Evolutionary conservation across 495 filamentous ascomycete species (phyloP), one percentile per base, ranked within the genome.

Genomic region (Penicillium coffeae): DNA sequence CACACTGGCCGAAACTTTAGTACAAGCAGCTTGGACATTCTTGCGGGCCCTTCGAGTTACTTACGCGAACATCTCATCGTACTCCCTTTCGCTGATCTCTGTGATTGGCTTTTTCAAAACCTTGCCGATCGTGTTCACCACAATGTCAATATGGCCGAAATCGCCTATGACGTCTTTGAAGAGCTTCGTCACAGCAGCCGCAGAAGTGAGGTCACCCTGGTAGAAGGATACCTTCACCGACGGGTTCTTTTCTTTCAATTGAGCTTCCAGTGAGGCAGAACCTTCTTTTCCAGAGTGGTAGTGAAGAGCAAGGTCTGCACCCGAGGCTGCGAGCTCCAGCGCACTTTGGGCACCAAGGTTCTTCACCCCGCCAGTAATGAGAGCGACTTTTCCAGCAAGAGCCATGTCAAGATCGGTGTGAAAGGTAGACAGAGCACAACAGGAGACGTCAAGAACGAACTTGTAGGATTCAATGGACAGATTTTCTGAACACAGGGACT

Each of bases 71-170:
- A 70, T 70, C 1, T 45, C 27, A 59, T 79, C 76, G 64, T 75
- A 79, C 9, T 71, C 66, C 35, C 69, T 65, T 55, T 79, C 78
- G 2, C 39, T 57, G 54, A 79, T 71, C 43, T 69, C 68, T 8
- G 69, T 70, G 20, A 77, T 77, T 1, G 75, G 69, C 56, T 79
- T 70, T 47, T 64, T 71, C 21, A 68, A 54, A 16, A 68, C 66
- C 51, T 66, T 70, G 21, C 74, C 78, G 2, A 79, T 71, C 15
- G 76, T 79, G 49, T 79, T 79, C 14, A 80, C 64, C 6, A 81
- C 66, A 38, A 81, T 74, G 52, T 81, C 75, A 12, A 80, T 66
- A 7, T 76, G 56, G 15, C 69, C 69, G 35, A 70, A 66, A 25
- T 66, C 64, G 14, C 36, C 13, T 1, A 63, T 0, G 8, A 56